A percentile compares a stretch with the other conserved stretches of the same genome.
Conservation (phyloP, 2,329 filamentous ascomycete genomes). For the Aspergillus uvarum region DNA sequence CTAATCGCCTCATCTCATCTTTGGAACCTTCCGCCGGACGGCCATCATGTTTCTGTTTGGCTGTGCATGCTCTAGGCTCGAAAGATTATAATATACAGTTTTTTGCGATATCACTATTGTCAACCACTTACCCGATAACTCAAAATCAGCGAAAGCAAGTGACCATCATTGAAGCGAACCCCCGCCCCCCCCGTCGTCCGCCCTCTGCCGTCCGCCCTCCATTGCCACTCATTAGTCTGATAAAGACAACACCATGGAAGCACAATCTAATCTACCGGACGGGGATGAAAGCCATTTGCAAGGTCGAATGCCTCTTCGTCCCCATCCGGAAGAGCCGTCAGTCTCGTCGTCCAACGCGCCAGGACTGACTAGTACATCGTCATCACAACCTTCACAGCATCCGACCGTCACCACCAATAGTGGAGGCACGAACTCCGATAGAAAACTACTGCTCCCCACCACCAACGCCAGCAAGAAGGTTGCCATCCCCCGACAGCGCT, state of each 20-base stretch:
- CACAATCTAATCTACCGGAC: slow-evolving; percentile 14
- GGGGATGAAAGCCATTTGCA: slow-evolving; percentile 6
- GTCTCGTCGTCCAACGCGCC: slow-evolving; percentile 15
- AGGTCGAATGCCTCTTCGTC: slow-evolving; percentile 12
- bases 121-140: too few species aligned
- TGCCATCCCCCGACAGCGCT: slow-evolving; percentile 32
- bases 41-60: neutral
- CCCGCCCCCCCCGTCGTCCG: too few species aligned
- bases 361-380: neutral
- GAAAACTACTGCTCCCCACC: slow-evolving; percentile 10
- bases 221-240: neutral
- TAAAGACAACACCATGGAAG: slow-evolving; percentile 10
- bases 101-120: neutral
- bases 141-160: neutral
- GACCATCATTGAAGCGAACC: neutral
- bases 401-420: slow-evolving; percentile 7
- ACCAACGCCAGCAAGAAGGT: slow-evolving; percentile 29
- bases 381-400: slow-evolving; percentile 3
- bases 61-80: neutral
- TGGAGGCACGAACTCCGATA: slow-evolving; percentile 10
- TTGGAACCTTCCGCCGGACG: neutral
- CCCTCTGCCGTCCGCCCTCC: neutral
- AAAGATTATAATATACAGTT: neutral
- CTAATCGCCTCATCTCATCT: neutral
- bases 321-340: slow-evolving; percentile 6